Evolutionary conservation across 768 basidiomycete species (phyloP).

Genomic region (Austroboletus festivus): DNA sequence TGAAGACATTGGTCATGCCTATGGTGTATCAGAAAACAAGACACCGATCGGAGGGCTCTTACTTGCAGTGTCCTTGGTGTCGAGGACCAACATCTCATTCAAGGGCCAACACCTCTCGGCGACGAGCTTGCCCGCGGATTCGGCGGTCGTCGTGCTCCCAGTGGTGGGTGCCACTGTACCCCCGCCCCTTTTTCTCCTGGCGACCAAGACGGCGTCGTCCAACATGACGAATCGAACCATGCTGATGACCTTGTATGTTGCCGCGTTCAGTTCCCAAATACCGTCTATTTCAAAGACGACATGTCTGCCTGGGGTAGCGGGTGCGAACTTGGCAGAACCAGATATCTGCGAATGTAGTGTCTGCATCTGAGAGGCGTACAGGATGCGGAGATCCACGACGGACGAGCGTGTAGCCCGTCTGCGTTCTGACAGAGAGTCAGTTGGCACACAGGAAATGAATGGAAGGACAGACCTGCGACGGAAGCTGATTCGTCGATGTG

Average conservation of each 20-base stretch:
- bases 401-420: constrained; percentile 78
- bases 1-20: constrained; percentile 95
- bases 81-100: constrained; percentile 91
- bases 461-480: constrained; percentile 41
- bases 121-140: constrained; percentile 69
- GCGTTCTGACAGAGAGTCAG: constrained; percentile 37
- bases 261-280: constrained; percentile 82
- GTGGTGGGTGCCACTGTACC: constrained; percentile 58
- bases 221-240: constrained; percentile 87
- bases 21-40: constrained; percentile 5
- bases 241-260: constrained; percentile 90
- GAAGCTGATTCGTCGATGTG: constrained; percentile 84
- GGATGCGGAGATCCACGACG: constrained; percentile 88
- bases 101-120: constrained; percentile 93
- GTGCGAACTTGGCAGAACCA: constrained; percentile 93
- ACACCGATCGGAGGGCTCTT: constrained; percentile 21
- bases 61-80: constrained; percentile 95
- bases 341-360: constrained; percentile 86
- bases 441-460: constrained; percentile 23
- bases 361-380: constrained; percentile 95
- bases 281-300: constrained; percentile 83
- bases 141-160: constrained; percentile 57
- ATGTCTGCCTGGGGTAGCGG: constrained; percentile 87
- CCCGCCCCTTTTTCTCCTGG: constrained; percentile 64
- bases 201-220: constrained; percentile 89